Base-by-base conservation (phyloP, 768 basidiomycete genomes). In the Phlebiopsis flavidoalba region DNA sequence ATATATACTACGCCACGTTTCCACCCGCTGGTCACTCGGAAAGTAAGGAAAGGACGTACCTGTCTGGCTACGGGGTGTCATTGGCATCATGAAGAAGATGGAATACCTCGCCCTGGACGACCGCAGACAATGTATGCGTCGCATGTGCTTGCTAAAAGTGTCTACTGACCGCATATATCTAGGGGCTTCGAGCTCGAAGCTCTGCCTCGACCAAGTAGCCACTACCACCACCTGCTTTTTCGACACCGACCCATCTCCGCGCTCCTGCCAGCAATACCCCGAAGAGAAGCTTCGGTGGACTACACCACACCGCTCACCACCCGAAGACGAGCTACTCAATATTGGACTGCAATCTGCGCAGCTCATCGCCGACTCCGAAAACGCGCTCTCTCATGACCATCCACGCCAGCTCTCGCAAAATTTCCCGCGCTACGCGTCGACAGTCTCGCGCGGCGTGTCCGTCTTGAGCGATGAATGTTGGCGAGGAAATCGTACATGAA, bases 81-180 rank as follows among this genome's bases (percentile, higher is more conserved):
- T 76, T 99, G 57, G 93, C n/a, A 96, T 65, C 74, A n/a, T 99
- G 66, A 99, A 99, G 79, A 97, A 95, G 76, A 97, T 85, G 80
- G 97, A 99, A 67, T 99, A 98, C 70, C 82, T 98, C 12, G 94
- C 89, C 4, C 76, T 98, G 8, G 97, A 99, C 69, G 97, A 99
- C 71, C 78, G 97, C 49, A 72, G 64, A 17, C 63, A 65, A 59
- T 53, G 71, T 71, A 59, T 46, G 63, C 26, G 26, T 14, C 49
- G 26, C 55, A 58, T n/a, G n/a, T n/a, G n/a, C n/a, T n/a, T n/a
- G n/a, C n/a, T n/a, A n/a, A n/a, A n/a, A n/a, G n/a, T n/a, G n/a
- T n/a, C n/a, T n/a, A n/a, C 24, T n/a, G 12, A 10, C 33, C 17
- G 10, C 5, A n/a, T n/a, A n/a, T n/a, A n/a, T n/a, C n/a, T n/a